Evolutionary conservation across 495 filamentous ascomycete species (phyloP).

Genomic region (Paragyromitra xinjiangensis): DNA sequence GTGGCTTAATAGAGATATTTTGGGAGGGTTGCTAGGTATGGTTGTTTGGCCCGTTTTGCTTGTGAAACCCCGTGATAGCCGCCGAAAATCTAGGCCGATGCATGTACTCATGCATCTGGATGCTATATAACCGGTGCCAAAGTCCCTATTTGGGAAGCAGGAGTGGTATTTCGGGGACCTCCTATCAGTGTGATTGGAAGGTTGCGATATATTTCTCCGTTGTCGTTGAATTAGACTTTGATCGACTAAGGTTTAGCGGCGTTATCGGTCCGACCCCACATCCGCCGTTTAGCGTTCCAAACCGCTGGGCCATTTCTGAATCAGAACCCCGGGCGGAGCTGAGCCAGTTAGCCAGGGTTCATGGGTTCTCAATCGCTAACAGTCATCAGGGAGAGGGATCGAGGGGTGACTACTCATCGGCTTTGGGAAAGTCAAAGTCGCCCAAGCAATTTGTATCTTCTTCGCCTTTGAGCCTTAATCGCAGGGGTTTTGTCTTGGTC

Average conservation of each 20-base stretch:
- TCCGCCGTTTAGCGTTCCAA: conserved; percentile 27
- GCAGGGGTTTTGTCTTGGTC: too few species aligned
- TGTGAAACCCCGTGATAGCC: conserved; percentile 34
- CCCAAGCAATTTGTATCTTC: too few species aligned
- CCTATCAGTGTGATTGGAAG: conserved; percentile 22
- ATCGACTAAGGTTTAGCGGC: conserved; percentile 24
- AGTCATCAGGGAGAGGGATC: background rate
- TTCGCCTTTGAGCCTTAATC: too few species aligned
- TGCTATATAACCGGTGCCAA: conserved; percentile 11
- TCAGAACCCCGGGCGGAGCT: background rate
- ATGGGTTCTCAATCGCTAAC: background rate
- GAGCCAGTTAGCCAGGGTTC: background rate
- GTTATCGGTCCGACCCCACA: conserved; percentile 32
- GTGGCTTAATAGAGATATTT: conserved; percentile 26
- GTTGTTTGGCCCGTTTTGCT: conserved; percentile 15
- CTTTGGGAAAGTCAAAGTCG: too few species aligned
- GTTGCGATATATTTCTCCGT: conserved; percentile 9
- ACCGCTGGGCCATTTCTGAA: conserved; percentile 14
- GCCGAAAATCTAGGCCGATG: conserved; percentile 26
- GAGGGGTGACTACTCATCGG: too few species aligned
- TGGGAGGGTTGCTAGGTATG: background rate
- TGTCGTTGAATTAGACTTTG: conserved; percentile 48
- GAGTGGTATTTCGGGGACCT: conserved; percentile 2
- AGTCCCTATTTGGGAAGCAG: conserved; percentile 19
- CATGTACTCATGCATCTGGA: conserved; percentile 37